Base-by-base conservation (phyloP, 1,284 basidiomycete species). In the Rhizopogon parksii region DNA sequence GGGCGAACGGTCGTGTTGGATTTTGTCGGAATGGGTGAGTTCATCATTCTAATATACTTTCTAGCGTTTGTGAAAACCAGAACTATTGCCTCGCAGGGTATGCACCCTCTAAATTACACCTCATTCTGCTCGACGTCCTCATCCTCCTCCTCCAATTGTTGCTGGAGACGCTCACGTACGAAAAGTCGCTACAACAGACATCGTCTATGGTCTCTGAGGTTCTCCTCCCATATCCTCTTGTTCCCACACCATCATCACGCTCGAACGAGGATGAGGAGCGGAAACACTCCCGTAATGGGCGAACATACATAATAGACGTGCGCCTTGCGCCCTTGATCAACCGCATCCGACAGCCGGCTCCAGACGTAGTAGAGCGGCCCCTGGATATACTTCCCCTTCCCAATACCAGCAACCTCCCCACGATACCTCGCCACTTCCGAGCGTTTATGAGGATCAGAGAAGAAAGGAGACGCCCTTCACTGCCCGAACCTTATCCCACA, bases 21-120 rank as follows among this genome's bases (percentile, higher is more conserved):
- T 63, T 89, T 89, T 59, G 76, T 89, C 54, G 87, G 87, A 52
- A 73, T 82, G 72, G 78, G 86, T 88, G 61, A 49, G 82, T 74
- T 46, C 12, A 19, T 15, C 12, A 21, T 9, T 21, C n/a, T 36
- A 7, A n/a, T 36, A 8, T 19, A 12, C 46, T 35, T 27, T 45
- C 36, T 36, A 34, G 49, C 36, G 14, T 15, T 21, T 50, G 25
- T 34, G 30, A 38, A 35, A 35, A 15, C 37, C 40, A 24, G 25
- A 32, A 45, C 42, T 3, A 45, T 35, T 35, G 34, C 47, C 21
- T 27, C 42, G 39, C 60, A 87, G 85, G 73, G 37, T 74, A 79
- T 59, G 65, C 63, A 34, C 83, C 87, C 17, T 81, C 83, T 37
- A 83, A 73, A 63, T 51, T 75, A 9, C 81, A 83, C 55, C 73